phyloP scores from a whole-genome alignment of 805 yeast genomes.

The Wickerhamiella australiensis region DNA sequence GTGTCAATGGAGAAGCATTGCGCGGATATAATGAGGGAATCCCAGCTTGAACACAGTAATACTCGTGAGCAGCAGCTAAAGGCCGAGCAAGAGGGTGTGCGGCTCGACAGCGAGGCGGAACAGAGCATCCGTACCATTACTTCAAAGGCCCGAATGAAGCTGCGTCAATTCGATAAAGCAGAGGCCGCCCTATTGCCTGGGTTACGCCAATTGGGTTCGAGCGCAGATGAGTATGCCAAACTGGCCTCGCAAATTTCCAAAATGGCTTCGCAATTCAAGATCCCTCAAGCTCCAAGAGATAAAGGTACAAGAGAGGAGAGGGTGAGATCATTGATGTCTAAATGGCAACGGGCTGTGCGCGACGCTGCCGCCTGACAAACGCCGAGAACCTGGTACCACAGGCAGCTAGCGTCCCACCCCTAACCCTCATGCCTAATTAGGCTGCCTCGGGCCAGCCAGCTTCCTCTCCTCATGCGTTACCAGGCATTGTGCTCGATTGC shows the following conservation, averaged over 20 bases:
- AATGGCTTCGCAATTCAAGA: not conserved
- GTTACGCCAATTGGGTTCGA: not conserved
- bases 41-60: not conserved
- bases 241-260: not conserved
- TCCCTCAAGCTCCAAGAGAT: not conserved
- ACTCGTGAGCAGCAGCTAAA: not conserved
- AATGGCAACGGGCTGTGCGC: not conserved
- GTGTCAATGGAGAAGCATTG: not conserved
- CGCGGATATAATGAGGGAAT: not conserved
- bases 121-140: not conserved
- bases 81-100: not conserved
- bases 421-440: slow-evolving; percentile 4
- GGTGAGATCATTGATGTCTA: not conserved
- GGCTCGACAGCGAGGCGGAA: slow-evolving; percentile 1
- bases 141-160: not conserved
- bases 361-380: not conserved
- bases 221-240: not conserved
- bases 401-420: not conserved
- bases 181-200: not conserved
- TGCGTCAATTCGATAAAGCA: not conserved
- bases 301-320: not conserved
- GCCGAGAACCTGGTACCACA: no score
- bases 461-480: not conserved
- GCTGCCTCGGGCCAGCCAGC: not conserved
- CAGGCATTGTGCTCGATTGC: slow-evolving; percentile 3